Evolutionary conservation across 345 rosid species (phyloP).

Genomic region (Gossypioides kirkii): DNA sequence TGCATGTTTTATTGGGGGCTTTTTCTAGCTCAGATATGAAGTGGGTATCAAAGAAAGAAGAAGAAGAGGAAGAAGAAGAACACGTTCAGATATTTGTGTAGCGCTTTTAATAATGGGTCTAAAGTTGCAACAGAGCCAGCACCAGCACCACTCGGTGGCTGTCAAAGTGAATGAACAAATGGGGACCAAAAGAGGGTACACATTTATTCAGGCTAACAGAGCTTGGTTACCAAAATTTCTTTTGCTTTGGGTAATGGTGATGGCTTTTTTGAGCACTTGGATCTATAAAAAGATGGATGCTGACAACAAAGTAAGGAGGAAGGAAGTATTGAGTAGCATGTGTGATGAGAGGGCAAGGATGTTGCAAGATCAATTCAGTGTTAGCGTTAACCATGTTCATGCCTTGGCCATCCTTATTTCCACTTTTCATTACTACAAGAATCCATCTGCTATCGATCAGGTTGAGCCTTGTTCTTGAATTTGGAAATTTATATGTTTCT

Average conservation of each 20-base stretch:
- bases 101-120: constrained; percentile 43
- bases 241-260: constrained; percentile 48
- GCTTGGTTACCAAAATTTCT: constrained; percentile 58
- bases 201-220: constrained; percentile 62
- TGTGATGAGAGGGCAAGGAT: constrained; percentile 96
- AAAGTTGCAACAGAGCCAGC: constrained; percentile 42
- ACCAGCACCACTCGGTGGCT: constrained; percentile 49
- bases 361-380: constrained; percentile 95
- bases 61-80: constrained; percentile 7
- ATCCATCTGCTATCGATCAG: constrained; percentile 97
- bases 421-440: constrained; percentile 86
- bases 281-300: constrained; percentile 62
- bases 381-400: constrained; percentile 96
- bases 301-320: constrained; percentile 54
- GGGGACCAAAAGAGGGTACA: constrained; percentile 56
- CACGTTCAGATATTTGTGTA: constrained; percentile 21
- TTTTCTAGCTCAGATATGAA: constrained; percentile 48
- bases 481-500: neutral
- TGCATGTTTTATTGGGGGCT: constrained; percentile 23
- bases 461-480: constrained; percentile 29
- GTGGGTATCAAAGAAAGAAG: constrained; percentile 31
- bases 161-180: constrained; percentile 56
- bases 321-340: constrained; percentile 76
- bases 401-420: constrained; percentile 96
- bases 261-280: constrained; percentile 36